Evolutionary conservation across 129 eudicot species (phyloP).

Genomic region (Erigeron canadensis): DNA sequence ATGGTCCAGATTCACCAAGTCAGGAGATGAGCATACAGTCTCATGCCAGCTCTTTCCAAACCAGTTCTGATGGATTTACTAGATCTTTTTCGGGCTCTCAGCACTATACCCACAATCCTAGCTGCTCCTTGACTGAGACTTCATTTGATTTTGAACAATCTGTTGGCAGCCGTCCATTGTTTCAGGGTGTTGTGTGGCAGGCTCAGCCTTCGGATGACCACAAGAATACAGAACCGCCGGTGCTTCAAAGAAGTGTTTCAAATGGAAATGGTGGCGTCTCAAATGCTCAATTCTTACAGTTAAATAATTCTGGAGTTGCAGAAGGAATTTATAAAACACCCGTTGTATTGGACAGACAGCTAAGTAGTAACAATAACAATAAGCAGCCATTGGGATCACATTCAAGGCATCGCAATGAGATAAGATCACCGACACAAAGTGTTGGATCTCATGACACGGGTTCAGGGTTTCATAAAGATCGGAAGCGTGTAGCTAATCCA

Average conservation of each 20-base stretch:
- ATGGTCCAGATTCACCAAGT: slow-evolving; percentile 78
- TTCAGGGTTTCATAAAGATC: slow-evolving; percentile 54
- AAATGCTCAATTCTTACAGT: slow-evolving; percentile 48
- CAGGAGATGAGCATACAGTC: slow-evolving; percentile 85
- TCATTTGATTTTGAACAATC: slow-evolving; percentile 82
- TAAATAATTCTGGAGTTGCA: slow-evolving; percentile 37
- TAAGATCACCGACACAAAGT: slow-evolving; percentile 62
- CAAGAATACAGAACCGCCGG: slow-evolving; percentile 43
- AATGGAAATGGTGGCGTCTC: slow-evolving; percentile 53
- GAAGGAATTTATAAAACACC: slow-evolving; percentile 60
- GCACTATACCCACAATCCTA: slow-evolving; percentile 79
- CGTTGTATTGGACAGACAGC: slow-evolving; percentile 58
- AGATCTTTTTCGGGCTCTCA: slow-evolving; percentile 93
- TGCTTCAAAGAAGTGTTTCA: slow-evolving; percentile 41
- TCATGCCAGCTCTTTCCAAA: slow-evolving; percentile 61
- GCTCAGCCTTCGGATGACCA: slow-evolving; percentile 54
- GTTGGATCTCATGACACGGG: slow-evolving; percentile 71
- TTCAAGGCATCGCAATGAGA: slow-evolving; percentile 43
- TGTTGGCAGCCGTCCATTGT: slow-evolving; percentile 83
- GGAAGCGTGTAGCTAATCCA: slow-evolving; percentile 41
- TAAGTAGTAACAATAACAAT: slow-evolving; percentile 52
- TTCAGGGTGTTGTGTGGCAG: slow-evolving; percentile 75
- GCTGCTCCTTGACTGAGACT: slow-evolving; percentile 84
- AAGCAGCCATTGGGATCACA: slow-evolving; percentile 53
- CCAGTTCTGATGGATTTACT: slow-evolving; percentile 88